Base-by-base conservation (phyloP, 176 grass and related monocot genomes). In the Triticum timopheevii region DNA sequence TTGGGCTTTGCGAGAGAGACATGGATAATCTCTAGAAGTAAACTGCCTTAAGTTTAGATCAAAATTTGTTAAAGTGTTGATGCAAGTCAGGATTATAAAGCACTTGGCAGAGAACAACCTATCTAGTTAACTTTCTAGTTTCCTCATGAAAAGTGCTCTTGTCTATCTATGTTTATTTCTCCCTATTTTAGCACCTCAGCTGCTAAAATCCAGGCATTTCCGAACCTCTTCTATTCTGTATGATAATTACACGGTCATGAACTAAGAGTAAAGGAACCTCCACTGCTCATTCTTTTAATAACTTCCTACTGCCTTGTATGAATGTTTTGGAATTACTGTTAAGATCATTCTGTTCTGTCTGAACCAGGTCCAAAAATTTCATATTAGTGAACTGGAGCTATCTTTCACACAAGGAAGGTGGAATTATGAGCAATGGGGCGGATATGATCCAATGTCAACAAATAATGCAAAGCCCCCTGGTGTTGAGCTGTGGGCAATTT, bases 401-500 rank as follows among this genome's bases (percentile, higher is more conserved):
- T 98, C 97, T 38, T 98, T 98, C 79, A 98, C 94, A 40, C 97
- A 98, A 80, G 97, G 97, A 76, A 87, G 94, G 65, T 98, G 97
- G 97, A 98, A 93, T 76, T 98, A 94, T 79, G 97, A 94, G 65
- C 87, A 70, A 30, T 98, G 97, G 97, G 97, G 97, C n/a, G 94
- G 92, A 88, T 92, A 81, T 78, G 97, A 98, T 85, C 94, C 97
- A 70, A 82, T 98, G 80, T 94, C 92, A 35, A 94, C 92, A 20
- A 92, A 45, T 82, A 91, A 95, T 87, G 91, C 93, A 67, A 98
- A 96, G 82, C 97, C 97, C 47, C 97, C 97, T 22, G 97, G 97
- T 64, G 97, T 98, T 47, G 97, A 98, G 82, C 83, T 98, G 8
- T 98, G 97, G 97, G 92, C 97, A 4, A 64, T 86, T 59, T 99